Base-by-base conservation (phyloP, 257 asterid genomes). In the Sherardia arvensis region DNA sequence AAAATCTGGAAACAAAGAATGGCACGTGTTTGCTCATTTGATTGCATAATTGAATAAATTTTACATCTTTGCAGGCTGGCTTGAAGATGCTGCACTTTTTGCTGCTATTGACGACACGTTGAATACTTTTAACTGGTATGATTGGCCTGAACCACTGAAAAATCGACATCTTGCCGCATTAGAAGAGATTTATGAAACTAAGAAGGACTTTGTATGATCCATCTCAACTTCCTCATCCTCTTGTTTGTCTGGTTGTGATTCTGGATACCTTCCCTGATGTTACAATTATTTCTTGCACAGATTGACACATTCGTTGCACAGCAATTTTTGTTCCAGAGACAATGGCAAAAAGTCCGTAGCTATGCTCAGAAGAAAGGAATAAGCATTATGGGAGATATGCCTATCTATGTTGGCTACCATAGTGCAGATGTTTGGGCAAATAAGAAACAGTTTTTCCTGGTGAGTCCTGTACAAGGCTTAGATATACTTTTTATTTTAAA, bases 391-490 rank as follows among this genome's bases (percentile, higher is more conserved):
- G 99, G 99, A 74, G 99, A 93, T 79, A 93, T 93, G 99, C 97
- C 99, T 28, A 93, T 93, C 47, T 93, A 93, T 78, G 96, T 93
- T 75, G 97, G 96, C 72, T 90, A 93, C 84, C 96, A 93, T 67
- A 90, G 97, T 78, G 95, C 99, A 56, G 99, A 93, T 81, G 99
- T 93, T 69, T 93, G 99, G 99, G 97, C 97, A 71, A 82, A 90
- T 74, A 90, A 74, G 88, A 89, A 84, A 72, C 96, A 87, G 0
- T 93, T 93, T 84, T 76, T 85, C 70, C 86, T 93, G 84, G 99
- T 87, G 64, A 80, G 93, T 69, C 68, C 78, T 63, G 62, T 49
- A 64, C 32, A 18, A n/a, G 34, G 67, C 57, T 54, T 64, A 49
- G 21, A 22, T 65, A 14, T 58, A 11, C 33, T 48, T 27, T 7